Evolutionary conservation across 2,329 filamentous ascomycete genomes (phyloP).

Genomic region (Penicillium sp.): DNA sequence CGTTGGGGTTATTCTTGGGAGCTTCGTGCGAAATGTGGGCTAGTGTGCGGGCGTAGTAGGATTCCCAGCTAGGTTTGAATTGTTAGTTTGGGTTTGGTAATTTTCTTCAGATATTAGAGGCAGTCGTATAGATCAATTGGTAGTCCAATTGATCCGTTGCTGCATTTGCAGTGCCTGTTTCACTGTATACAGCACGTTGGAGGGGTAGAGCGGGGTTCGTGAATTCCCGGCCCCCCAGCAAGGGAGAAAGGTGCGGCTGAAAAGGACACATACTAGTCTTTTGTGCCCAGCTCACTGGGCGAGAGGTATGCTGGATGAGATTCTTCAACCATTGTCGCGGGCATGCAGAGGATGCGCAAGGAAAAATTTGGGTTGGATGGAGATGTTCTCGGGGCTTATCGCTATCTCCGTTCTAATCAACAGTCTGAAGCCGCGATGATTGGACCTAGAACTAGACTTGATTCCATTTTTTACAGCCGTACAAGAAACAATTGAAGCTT

Average conservation of each 20-base stretch:
- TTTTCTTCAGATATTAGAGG: neutral
- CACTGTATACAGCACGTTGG: neutral
- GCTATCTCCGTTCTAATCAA: conserved; percentile 2
- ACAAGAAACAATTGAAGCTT: neutral
- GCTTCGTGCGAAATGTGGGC: conserved; percentile 27
- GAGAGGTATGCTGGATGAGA: conserved; percentile 57
- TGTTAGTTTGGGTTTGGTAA: conserved; percentile 7
- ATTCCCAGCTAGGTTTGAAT: conserved; percentile 53
- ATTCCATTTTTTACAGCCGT: neutral
- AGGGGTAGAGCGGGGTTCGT: conserved; percentile 7
- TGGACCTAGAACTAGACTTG: neutral
- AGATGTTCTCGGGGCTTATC: conserved; percentile 10
- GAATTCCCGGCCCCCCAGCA: neutral
- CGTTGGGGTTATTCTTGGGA: neutral
- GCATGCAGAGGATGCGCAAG: conserved; percentile 6
- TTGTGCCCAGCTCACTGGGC: conserved; percentile 75
- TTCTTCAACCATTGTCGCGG: conserved; percentile 19
- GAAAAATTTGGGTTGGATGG: conserved; percentile 10
- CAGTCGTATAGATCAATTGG: neutral
- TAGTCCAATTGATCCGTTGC: neutral
- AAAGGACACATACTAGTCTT: conserved; percentile 63
- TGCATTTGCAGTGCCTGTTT: neutral
- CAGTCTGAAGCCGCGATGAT: neutral
- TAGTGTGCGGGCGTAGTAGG: conserved; percentile 39
- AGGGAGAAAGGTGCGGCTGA: neutral